Base-by-base conservation (phyloP, 352 stramenopile species). In the Globisporangium barbulae region DNA sequence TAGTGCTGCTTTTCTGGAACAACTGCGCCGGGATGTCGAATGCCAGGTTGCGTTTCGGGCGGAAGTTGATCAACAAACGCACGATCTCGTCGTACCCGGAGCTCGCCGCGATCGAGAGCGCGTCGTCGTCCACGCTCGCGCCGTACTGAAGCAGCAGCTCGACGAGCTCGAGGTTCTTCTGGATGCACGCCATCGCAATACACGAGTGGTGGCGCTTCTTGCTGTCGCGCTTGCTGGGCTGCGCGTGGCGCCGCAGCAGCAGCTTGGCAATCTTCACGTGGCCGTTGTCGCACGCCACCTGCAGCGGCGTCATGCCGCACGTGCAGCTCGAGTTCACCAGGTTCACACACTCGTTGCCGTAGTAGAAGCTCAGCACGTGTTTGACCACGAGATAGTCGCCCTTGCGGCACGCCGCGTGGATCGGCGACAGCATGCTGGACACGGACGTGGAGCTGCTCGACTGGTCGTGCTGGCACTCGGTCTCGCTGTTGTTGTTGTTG, bases 321-420 rank as follows among this genome's bases (percentile, higher is more conserved):
- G 69, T 70, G 63, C 83, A 90, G 49, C 47, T 72, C 19, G 79
- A 88, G 68, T 92, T 89, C 0, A 91, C 80, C 53, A 91, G 75
- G 65, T 85, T 76, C 21, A 81, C 68, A 22, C 75, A 70, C 33
- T 90, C 82, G 5, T 77, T 67, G 22, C 73, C 77, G 55, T 75
- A 74, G 63, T 90, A 92, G 56, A 83, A 89, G 69, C 81, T 79
- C 37, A 91, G 68, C 19, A 90, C 54, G 58, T 91, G 81, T 67
- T 90, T 85, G 25, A 93, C 62, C n/a, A 88, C 73, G 25, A 80
- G 68, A 45, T 83, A 70, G 61, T 93, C 81, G 10, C 74, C 74
- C 49, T 85, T 75, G 42, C 65, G 67, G 59, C 81, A 90, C n/a
- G 76, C 78, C 0, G 83, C 79, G 59, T 92, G 81, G 65, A 92